phyloP scores from a whole-genome alignment of 192 early-diverging fungal genomes.

The Backusella macrospora region DNA sequence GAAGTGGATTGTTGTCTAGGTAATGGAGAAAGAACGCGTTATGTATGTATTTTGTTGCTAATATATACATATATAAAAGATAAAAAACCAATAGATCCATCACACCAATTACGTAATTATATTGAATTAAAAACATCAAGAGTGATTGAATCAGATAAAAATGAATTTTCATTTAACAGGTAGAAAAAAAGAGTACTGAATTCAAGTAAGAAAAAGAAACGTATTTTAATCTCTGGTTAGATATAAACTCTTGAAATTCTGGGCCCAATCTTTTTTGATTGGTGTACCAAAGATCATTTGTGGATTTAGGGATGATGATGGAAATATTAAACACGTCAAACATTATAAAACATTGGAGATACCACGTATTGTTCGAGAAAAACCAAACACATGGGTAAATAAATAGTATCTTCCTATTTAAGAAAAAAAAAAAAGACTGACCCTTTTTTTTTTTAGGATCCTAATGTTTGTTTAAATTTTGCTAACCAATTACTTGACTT shows the following conservation, averaged over 20 bases:
- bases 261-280: conserved; percentile 92
- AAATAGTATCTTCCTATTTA: no score
- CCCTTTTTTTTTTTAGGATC: no score
- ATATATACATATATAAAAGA: conserved; percentile 27
- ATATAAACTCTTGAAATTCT: conserved; percentile 87
- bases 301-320: conserved; percentile 83
- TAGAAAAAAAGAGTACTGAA: conserved; percentile 29
- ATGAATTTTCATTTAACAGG: conserved; percentile 64
- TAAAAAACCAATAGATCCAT: conserved; percentile 34
- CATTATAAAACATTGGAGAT: conserved; percentile 79
- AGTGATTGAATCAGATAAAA: conserved; percentile 50
- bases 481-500: conserved; percentile 65
- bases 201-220: background rate
- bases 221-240: conserved; percentile 33
- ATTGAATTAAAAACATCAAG: conserved; percentile 90
- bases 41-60: background rate
- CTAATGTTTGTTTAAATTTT: conserved; percentile 87
- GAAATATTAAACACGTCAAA: conserved; percentile 57
- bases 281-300: conserved; percentile 84
- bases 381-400: conserved; percentile 74
- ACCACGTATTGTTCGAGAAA: conserved; percentile 73
- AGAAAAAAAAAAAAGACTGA: no score
- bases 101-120: conserved; percentile 61
- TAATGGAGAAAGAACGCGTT: conserved; percentile 12
- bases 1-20: conserved; percentile 88